A percentile compares a stretch with the other conserved stretches of the same genome.
Conservation (phyloP, 352 stramenopile genomes). For the Pythium periplocum region DNA sequence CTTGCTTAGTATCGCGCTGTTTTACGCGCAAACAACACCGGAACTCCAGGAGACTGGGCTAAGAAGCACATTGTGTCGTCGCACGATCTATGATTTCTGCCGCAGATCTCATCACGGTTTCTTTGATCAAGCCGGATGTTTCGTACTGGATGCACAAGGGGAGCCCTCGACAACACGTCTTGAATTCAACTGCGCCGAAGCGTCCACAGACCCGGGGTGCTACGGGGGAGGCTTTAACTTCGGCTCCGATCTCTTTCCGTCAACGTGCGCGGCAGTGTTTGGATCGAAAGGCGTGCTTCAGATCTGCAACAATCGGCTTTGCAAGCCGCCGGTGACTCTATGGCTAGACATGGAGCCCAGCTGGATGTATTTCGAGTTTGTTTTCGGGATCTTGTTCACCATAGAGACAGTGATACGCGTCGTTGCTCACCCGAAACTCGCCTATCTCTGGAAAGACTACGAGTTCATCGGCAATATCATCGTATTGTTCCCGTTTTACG, state of each 20-base stretch:
- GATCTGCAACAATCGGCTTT: conserved; percentile 43
- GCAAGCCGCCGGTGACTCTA: conserved; percentile 26
- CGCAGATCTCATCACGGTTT: conserved; percentile 4
- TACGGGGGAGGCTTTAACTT: conserved; percentile 29
- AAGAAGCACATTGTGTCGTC: conserved; percentile 31
- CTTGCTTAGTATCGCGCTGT: conserved; percentile 38
- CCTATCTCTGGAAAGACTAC: conserved; percentile 49
- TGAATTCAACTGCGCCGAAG: conserved; percentile 23
- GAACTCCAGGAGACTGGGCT: conserved; percentile 44
- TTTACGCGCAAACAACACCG: conserved; percentile 48
- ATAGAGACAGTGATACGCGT: conserved; percentile 52
- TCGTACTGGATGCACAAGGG: conserved; percentile 17
- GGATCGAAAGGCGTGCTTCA: conserved; percentile 9
- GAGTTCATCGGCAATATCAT: conserved; percentile 61
- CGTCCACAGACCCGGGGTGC: conserved; percentile 13
- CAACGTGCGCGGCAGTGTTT: conserved; percentile 23
- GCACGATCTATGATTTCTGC: conserved; percentile 37
- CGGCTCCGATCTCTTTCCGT: conserved; percentile 21
- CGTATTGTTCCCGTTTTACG: conserved; percentile 57
- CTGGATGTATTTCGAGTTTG: conserved; percentile 77
- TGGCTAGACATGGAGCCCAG: conserved; percentile 57
- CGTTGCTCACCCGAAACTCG: not conserved
- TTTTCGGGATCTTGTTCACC: conserved; percentile 52
- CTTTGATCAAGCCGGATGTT: conserved; percentile 31
- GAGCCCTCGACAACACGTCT: conserved; percentile 15